Evolutionary conservation across 1,284 basidiomycete genomes (phyloP).

Genomic region (Tilletia caries): DNA sequence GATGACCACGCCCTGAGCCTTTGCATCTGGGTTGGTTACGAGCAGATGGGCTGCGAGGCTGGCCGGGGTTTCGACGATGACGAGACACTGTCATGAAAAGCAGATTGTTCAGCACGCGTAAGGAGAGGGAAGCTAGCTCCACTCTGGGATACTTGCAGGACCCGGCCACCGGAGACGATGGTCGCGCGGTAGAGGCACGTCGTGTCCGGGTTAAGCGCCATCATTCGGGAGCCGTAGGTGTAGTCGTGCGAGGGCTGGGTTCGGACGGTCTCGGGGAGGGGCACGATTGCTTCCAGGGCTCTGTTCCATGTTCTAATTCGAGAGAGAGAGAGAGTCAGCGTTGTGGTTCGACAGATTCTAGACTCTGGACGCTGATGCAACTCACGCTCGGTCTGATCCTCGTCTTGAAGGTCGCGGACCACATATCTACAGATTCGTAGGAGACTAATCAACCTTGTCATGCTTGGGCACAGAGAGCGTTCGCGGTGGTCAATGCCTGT

Average conservation of each 20-base stretch:
- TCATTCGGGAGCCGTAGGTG: conserved; percentile 34
- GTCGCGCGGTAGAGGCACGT: conserved; percentile 52
- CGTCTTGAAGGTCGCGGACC: conserved; percentile 35
- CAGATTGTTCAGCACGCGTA: no score
- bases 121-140: no score
- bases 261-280: conserved; percentile 37
- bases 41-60: conserved; percentile 36
- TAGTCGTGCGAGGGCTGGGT: conserved; percentile 47
- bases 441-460: no score
- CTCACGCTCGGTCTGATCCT: background rate
- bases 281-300: conserved; percentile 43
- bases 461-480: no score
- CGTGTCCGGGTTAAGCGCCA: conserved; percentile 52
- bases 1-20: conserved; percentile 35
- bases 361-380: background rate
- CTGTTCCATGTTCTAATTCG: conserved; percentile 27
- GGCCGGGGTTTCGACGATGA: conserved; percentile 36
- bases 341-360: background rate
- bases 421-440: conserved; percentile 25
- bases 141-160: no score
- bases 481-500: no score
- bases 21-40: conserved; percentile 22
- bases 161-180: conserved; percentile 48
- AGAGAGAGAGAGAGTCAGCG: background rate
- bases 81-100: conserved; percentile 27